phyloP scores from a whole-genome alignment of 1,139 yeast species.

The Kazachstania sp. region DNA sequence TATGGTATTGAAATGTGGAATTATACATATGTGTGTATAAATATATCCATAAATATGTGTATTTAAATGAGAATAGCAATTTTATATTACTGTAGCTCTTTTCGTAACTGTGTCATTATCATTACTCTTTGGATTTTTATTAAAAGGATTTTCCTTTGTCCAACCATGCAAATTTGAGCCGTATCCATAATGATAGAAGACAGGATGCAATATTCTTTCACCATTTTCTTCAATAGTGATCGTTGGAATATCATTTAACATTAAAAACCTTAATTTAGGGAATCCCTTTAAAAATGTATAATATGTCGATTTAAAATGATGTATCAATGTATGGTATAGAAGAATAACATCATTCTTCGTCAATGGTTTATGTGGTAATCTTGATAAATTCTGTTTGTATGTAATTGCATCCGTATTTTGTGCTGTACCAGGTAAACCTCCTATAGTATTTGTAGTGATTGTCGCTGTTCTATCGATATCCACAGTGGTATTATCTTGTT shows the following conservation, averaged over 20 bases:
- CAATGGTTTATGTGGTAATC: slow-evolving; percentile 28
- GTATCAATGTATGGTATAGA: slow-evolving; percentile 33
- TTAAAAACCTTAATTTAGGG: slow-evolving; percentile 32
- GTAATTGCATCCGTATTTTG: slow-evolving; percentile 3
- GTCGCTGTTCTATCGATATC: not conserved
- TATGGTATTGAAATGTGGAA: not conserved
- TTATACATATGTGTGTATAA: not conserved
- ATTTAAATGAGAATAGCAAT: not conserved
- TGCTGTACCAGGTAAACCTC: not conserved
- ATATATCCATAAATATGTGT: not conserved
- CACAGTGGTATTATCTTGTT: not conserved
- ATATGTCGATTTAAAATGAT: slow-evolving; percentile 32
- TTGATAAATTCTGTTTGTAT: slow-evolving; percentile 10
- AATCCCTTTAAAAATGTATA: slow-evolving; percentile 32
- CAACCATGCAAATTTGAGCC: slow-evolving; percentile 29
- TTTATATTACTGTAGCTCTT: slow-evolving; percentile 15
- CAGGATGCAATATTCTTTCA: slow-evolving; percentile 29
- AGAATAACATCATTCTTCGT: slow-evolving; percentile 29
- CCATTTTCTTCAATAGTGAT: slow-evolving; percentile 26
- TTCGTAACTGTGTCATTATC: slow-evolving; percentile 16
- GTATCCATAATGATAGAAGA: slow-evolving; percentile 30
- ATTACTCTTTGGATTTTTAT: slow-evolving; percentile 7
- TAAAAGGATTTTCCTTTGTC: slow-evolving; percentile 14
- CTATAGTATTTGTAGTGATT: not conserved
- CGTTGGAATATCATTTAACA: slow-evolving; percentile 35